phyloP scores from a whole-genome alignment of 2,329 filamentous ascomycete species.

The Arthrobotrys conoides region DNA sequence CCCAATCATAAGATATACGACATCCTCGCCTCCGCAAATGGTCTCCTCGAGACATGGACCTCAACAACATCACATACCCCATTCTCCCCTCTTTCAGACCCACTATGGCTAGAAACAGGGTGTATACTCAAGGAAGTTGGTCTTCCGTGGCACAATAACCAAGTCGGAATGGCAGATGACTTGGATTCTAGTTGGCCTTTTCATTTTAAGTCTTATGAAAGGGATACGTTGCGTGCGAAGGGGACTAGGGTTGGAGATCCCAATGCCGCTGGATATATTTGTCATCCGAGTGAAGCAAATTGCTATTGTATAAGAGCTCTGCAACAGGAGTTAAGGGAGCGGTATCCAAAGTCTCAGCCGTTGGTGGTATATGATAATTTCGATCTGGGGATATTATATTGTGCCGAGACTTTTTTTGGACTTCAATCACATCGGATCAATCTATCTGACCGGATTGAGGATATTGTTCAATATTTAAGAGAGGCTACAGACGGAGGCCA shows the following conservation, averaged over 20 bases:
- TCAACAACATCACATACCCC: not conserved
- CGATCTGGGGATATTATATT: slow-evolving; percentile 6
- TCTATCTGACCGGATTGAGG: slow-evolving; percentile 6
- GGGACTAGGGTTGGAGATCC: slow-evolving; percentile 30
- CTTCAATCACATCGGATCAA: slow-evolving; percentile 21
- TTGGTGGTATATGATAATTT: slow-evolving; percentile 46
- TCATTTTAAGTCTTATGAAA: slow-evolving; percentile 46
- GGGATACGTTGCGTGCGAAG: slow-evolving; percentile 25
- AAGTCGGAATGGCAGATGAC: slow-evolving; percentile 40
- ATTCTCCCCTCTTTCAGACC: slow-evolving; percentile 38
- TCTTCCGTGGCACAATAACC: slow-evolving; percentile 50
- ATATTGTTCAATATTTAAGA: slow-evolving; percentile 1
- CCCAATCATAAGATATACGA: slow-evolving; percentile 25
- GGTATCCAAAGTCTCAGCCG: not conserved
- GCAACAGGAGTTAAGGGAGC: slow-evolving; percentile 40
- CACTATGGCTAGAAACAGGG: slow-evolving; percentile 34
- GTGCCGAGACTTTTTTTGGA: slow-evolving; percentile 26
- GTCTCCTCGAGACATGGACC: slow-evolving; percentile 11
- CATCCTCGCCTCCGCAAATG: slow-evolving; percentile 4
- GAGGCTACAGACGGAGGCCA: not conserved
- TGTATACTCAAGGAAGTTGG: slow-evolving; percentile 7
- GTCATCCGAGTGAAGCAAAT: slow-evolving; percentile 29
- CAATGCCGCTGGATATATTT: slow-evolving; percentile 33
- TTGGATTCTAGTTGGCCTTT: slow-evolving; percentile 46
- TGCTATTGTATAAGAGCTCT: slow-evolving; percentile 51